Evolutionary conservation across 1,284 basidiomycete genomes (phyloP).

Genomic region (Marasmius sp.): DNA sequence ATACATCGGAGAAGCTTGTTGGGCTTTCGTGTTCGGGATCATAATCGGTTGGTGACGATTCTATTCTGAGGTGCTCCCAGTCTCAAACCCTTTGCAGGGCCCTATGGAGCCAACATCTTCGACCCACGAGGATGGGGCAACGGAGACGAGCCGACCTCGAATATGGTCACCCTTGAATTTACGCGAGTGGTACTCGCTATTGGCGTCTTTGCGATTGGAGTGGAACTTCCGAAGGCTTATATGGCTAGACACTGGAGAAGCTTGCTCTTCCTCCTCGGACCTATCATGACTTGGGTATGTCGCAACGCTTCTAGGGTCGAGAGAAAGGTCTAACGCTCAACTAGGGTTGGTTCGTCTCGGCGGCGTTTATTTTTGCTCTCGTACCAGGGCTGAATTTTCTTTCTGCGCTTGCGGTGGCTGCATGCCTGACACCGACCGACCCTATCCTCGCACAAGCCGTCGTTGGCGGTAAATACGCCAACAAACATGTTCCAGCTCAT

Average conservation of each 20-base stretch:
- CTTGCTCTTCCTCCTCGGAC: slow-evolving; percentile 83
- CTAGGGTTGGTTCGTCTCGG: slow-evolving; percentile 91
- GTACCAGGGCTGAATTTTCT: slow-evolving; percentile 87
- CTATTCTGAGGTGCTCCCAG: neutral
- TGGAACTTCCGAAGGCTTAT: slow-evolving; percentile 92
- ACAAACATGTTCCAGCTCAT: slow-evolving; percentile 97
- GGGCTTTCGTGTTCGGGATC: slow-evolving; percentile 93
- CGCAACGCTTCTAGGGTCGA: neutral
- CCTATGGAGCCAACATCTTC: slow-evolving; percentile 83
- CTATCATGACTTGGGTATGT: slow-evolving; percentile 87
- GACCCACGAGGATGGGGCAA: slow-evolving; percentile 83
- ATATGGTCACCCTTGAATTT: slow-evolving; percentile 84
- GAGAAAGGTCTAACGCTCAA: slow-evolving; percentile 12
- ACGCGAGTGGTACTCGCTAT: slow-evolving; percentile 94
- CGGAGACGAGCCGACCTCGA: slow-evolving; percentile 46
- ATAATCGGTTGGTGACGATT: slow-evolving; percentile 63
- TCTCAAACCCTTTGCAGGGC: slow-evolving; percentile 48
- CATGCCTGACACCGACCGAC: slow-evolving; percentile 96
- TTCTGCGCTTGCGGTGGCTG: slow-evolving; percentile 85
- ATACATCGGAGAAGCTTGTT: slow-evolving; percentile 95
- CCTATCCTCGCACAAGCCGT: slow-evolving; percentile 90
- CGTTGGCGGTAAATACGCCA: slow-evolving; percentile 96
- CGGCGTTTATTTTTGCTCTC: slow-evolving; percentile 85
- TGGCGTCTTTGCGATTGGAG: slow-evolving; percentile 96
- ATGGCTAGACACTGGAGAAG: slow-evolving; percentile 90